A percentile compares a stretch with the other conserved stretches of the same genome.
Conservation (phyloP, 2,329 filamentous ascomycete species). For the Fusarium duplospermum region DNA sequence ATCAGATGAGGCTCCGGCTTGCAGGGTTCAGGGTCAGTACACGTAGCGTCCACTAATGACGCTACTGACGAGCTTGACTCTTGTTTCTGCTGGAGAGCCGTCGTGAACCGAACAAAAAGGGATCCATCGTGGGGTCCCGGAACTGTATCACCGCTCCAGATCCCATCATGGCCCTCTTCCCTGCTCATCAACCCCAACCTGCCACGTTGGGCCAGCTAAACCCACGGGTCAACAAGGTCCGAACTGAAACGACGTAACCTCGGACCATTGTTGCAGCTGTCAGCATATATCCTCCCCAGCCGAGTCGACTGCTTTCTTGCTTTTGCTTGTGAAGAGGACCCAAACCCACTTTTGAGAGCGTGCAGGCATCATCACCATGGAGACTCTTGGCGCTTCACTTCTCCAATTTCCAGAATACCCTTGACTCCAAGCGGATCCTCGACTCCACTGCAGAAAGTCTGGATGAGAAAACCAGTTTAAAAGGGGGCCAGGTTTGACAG, state of each 20-base stretch:
- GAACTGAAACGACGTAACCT: background rate
- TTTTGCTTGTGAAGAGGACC: background rate
- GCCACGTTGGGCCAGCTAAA: background rate
- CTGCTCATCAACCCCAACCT: background rate
- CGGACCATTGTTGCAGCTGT: background rate
- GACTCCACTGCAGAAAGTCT: background rate
- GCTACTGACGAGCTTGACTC: background rate
- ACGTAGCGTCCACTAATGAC: background rate
- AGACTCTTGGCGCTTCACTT: background rate
- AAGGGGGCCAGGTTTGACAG: background rate
- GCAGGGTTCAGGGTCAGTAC: background rate
- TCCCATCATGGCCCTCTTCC: background rate
- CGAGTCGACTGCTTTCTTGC: background rate
- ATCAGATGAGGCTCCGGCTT: background rate
- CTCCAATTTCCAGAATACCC: background rate
- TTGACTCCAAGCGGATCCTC: background rate
- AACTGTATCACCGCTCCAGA: background rate
- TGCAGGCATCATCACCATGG: background rate
- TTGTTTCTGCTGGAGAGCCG: background rate
- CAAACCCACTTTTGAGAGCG: background rate
- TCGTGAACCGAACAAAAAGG: background rate
- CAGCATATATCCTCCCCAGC: background rate
- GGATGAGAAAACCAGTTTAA: background rate
- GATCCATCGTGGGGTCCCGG: background rate
- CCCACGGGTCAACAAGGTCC: background rate